phyloP scores from a whole-genome alignment of 768 basidiomycete genomes.

The Tylopilus subfusipes region DNA sequence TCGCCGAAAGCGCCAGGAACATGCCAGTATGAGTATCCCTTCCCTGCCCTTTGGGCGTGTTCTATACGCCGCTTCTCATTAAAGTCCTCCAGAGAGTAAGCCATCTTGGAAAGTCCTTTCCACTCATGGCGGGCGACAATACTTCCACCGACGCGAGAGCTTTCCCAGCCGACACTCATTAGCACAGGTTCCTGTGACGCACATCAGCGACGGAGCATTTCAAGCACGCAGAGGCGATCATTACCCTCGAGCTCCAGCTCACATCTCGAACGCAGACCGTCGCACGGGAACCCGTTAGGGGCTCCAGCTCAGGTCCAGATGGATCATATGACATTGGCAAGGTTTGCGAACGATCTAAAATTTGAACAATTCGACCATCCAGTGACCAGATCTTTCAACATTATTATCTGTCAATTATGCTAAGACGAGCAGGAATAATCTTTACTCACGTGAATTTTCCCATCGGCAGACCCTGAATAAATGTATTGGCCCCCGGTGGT shows the following conservation, averaged over 20 bases:
- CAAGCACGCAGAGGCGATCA: background rate
- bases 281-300: conserved; percentile 26
- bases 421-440: background rate
- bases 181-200: conserved; percentile 71
- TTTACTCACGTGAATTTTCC: conserved; percentile 69
- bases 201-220: conserved; percentile 3
- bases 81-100: conserved; percentile 67
- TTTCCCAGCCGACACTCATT: conserved; percentile 91
- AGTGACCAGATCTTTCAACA: conserved; percentile 82
- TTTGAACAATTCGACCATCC: conserved; percentile 81
- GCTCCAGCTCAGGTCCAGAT: conserved; percentile 52
- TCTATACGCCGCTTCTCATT: conserved; percentile 52
- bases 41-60: conserved; percentile 19
- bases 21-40: conserved; percentile 6
- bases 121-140: conserved; percentile 92
- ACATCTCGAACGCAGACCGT: conserved; percentile 83
- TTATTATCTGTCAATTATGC: background rate
- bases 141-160: conserved; percentile 53
- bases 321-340: conserved; percentile 71
- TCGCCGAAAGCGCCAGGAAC: conserved; percentile 29
- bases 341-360: conserved; percentile 76
- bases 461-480: conserved; percentile 90
- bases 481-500: conserved; percentile 92
- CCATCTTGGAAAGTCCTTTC: conserved; percentile 83
- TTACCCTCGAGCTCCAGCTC: conserved; percentile 86